Percentiles rank a stretch among this genome's conserved stretches.
phyloP scores from a whole-genome alignment of 177 flowering plant species.

The Vitis hybrid region DNA sequence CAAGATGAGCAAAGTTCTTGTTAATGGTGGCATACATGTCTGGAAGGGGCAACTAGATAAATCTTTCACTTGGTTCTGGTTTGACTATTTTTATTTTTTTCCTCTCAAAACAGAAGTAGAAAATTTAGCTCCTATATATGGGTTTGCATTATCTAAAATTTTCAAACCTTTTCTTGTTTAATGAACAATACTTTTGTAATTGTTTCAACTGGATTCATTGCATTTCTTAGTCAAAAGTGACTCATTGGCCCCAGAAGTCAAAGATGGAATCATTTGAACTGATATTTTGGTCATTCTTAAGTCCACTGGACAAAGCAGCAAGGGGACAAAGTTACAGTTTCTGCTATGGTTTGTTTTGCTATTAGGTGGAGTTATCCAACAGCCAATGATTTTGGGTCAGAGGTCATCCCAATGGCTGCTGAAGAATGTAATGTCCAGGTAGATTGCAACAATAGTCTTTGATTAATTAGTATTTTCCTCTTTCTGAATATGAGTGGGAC shows the following conservation, averaged over 20 bases:
- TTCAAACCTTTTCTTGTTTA: too few species aligned
- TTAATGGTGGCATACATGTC: too few species aligned
- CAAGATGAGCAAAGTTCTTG: too few species aligned
- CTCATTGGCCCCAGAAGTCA: background rate
- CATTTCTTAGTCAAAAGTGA: background rate
- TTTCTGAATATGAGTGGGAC: background rate
- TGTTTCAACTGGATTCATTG: too few species aligned
- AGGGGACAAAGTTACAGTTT: background rate
- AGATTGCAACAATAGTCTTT: background rate
- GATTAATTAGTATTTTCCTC: background rate
- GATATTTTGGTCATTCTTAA: background rate
- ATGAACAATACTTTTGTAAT: too few species aligned
- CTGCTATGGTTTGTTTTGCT: background rate
- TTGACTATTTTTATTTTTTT: too few species aligned
- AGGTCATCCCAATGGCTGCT: conserved; percentile 1
- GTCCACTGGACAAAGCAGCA: background rate
- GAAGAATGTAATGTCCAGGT: conserved; percentile 3
- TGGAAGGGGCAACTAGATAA: too few species aligned
- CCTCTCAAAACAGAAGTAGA: too few species aligned
- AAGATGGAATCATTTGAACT: background rate
- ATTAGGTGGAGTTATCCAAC: conserved; percentile 1
- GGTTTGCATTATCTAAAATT: too few species aligned
- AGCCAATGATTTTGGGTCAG: conserved; percentile 4
- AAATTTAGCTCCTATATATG: too few species aligned
- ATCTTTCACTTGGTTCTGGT: too few species aligned